These are phyloP conservation scores for Sporothrix dimorphospora DNA, from an alignment of 2,329 filamentous ascomycete genomes.

Conservation along the genomic window DNA sequence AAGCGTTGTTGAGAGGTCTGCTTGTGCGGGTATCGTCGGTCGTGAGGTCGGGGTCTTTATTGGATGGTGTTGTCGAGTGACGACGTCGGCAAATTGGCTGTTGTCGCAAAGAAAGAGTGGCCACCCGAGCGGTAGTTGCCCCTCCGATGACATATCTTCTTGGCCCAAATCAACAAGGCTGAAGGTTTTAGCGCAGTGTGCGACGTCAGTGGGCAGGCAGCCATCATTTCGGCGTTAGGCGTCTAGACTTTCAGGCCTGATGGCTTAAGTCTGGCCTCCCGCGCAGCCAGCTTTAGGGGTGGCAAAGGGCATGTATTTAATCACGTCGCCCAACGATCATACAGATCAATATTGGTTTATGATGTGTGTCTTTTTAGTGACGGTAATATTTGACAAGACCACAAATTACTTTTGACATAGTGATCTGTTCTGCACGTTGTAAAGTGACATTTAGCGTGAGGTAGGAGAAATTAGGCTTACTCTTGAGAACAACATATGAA, in stretches of 20 bases:
- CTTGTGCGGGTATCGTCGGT: not conserved
- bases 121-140: not conserved
- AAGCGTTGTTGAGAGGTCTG: not conserved
- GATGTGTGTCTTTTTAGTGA: no score
- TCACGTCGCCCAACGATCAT: no score
- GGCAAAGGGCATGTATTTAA: no score
- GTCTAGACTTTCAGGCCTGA: not conserved
- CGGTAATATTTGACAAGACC: no score
- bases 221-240: not conserved
- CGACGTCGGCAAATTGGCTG: not conserved
- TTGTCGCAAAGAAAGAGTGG: not conserved
- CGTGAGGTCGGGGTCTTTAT: not conserved
- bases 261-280: no score
- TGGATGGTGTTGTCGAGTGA: not conserved
- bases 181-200: slow-evolving; percentile 9
- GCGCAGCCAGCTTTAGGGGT: no score
- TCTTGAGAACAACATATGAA: no score
- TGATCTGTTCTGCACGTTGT: no score
- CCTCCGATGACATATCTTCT: slow-evolving; percentile 18
- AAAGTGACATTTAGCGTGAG: no score
- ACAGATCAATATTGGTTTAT: no score
- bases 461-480: no score
- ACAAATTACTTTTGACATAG: no score
- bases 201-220: slow-evolving; percentile 20
- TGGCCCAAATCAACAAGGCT: slow-evolving; percentile 17